These are phyloP conservation scores for Metschnikowia orientalis DNA, from an alignment of 805 yeast species.

Conservation along the genomic window DNA sequence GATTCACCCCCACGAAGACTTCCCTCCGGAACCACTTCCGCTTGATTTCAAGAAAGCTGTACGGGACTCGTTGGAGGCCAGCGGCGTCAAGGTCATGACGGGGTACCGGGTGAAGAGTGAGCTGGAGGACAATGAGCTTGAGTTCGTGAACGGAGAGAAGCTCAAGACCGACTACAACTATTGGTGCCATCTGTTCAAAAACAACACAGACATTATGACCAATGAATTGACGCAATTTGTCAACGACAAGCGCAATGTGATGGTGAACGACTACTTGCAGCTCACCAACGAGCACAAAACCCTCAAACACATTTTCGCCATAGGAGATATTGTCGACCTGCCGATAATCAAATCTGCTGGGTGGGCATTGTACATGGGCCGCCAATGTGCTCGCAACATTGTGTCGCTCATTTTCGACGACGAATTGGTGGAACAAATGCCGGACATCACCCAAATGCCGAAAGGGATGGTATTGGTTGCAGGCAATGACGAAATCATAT, in stretches of 20 bases:
- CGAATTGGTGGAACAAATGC: conserved; percentile 30
- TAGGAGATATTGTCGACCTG: conserved; percentile 38
- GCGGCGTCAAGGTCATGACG: conserved; percentile 27
- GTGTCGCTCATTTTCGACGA: conserved; percentile 26
- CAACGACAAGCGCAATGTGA: conserved; percentile 25
- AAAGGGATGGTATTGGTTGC: conserved; percentile 41
- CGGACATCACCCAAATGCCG: conserved; percentile 32
- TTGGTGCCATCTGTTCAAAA: conserved; percentile 34
- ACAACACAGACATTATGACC: conserved; percentile 29
- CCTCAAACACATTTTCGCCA: conserved; percentile 27
- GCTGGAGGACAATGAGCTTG: conserved; percentile 21
- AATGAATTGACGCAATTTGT: conserved; percentile 22
- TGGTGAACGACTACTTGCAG: conserved; percentile 36
- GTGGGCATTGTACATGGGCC: conserved; percentile 43
- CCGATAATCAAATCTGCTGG: conserved; percentile 43
- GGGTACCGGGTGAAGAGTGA: conserved; percentile 28
- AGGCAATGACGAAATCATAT: conserved; percentile 35
- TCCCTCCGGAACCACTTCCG: conserved; percentile 38
- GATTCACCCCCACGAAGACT: conserved; percentile 33
- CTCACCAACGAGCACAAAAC: conserved; percentile 17
- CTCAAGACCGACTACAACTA: conserved; percentile 29
- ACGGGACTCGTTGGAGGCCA: conserved; percentile 23
- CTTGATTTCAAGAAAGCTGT: conserved; percentile 27
- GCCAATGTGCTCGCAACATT: conserved; percentile 36
- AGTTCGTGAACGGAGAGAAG: conserved; percentile 24